Conservation (phyloP, 495 filamentous ascomycete genomes). For the Staphylotrichum longicolle region DNA sequence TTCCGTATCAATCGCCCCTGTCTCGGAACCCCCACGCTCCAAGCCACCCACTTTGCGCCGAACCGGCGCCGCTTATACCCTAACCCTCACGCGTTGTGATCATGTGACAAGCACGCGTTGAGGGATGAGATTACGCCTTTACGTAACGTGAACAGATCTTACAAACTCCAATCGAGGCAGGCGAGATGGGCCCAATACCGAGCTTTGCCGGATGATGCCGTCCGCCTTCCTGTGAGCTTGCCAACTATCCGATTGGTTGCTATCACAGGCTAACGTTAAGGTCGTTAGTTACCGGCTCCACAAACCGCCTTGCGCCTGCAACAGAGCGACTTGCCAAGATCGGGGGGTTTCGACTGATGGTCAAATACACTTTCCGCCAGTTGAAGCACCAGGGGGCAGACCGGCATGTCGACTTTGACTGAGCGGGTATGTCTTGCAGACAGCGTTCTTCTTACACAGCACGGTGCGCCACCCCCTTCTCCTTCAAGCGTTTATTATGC, state of each 20-base stretch:
- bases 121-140: slow-evolving; percentile 2
- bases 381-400: too few species aligned
- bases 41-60: not conserved
- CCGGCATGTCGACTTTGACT: too few species aligned
- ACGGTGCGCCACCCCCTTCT: too few species aligned
- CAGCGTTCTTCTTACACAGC: too few species aligned
- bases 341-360: too few species aligned
- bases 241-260: slow-evolving; percentile 32
- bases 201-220: slow-evolving; percentile 32
- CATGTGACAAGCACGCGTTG: not conserved
- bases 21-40: slow-evolving; percentile 10
- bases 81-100: slow-evolving; percentile 1
- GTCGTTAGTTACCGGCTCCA: slow-evolving; percentile 20
- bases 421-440: too few species aligned
- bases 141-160: slow-evolving; percentile 13
- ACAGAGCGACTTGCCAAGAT: too few species aligned
- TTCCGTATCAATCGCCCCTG: not conserved
- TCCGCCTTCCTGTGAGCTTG: slow-evolving; percentile 35
- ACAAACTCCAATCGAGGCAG: not conserved
- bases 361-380: too few species aligned
- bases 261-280: not conserved
- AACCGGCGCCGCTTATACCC: not conserved
- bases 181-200: slow-evolving; percentile 23
- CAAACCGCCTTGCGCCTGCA: slow-evolving; percentile 16
- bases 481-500: too few species aligned